These are phyloP conservation scores for Xylaria sp. DNA, from an alignment of 2,329 filamentous ascomycete genomes.

Conservation along the genomic window DNA sequence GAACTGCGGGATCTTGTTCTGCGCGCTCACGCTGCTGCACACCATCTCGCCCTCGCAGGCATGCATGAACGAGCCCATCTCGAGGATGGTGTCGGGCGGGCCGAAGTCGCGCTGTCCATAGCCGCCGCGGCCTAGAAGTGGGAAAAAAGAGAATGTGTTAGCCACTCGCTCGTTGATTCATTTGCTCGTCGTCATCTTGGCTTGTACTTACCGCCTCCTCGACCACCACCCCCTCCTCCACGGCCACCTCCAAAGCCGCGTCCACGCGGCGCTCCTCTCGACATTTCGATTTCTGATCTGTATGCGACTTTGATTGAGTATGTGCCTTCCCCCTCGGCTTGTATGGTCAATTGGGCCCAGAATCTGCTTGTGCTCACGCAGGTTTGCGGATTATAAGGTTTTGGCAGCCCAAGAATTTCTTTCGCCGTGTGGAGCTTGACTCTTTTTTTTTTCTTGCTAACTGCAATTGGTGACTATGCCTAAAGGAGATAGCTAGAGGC, in stretches of 20 bases:
- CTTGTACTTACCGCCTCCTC: constrained; percentile 47
- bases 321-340: constrained; percentile 1
- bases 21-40: constrained; percentile 89
- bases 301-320: neutral
- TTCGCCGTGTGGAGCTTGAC: constrained; percentile 26
- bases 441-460: constrained; percentile 19
- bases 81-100: constrained; percentile 56
- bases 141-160: neutral
- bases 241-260: constrained; percentile 42
- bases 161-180: constrained; percentile 8
- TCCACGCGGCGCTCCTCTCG: constrained; percentile 51
- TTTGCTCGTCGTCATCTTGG: neutral
- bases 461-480: constrained; percentile 15
- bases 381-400: constrained; percentile 5
- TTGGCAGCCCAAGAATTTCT: constrained; percentile 31
- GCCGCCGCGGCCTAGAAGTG: constrained; percentile 50
- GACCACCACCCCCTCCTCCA: constrained; percentile 39
- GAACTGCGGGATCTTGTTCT: constrained; percentile 91
- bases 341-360: constrained; percentile 19
- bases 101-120: constrained; percentile 51
- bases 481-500: constrained; percentile 21
- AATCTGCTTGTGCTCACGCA: constrained; percentile 3
- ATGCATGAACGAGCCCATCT: constrained; percentile 95
- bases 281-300: constrained; percentile 41
- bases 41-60: constrained; percentile 98